A percentile compares a stretch with the other conserved stretches of the same genome.
These are phyloP conservation scores for Neltuma alba DNA, from an alignment of 306 rosid genomes.

Conservation along the genomic window DNA sequence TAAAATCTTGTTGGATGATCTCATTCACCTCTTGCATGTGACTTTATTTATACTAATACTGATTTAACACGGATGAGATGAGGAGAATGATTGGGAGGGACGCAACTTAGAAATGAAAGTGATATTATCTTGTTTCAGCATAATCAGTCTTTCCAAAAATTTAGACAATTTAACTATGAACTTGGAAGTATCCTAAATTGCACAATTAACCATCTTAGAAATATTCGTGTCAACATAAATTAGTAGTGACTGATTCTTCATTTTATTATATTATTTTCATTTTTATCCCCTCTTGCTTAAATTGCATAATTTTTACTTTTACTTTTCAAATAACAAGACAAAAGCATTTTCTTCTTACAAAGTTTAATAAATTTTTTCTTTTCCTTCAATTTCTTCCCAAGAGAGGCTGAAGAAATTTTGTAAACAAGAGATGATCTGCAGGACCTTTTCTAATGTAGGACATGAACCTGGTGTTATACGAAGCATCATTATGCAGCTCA, in stretches of 20 bases:
- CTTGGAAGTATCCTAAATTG: no score
- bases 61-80: not conserved
- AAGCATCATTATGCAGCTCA: no score
- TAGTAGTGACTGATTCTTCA: no score
- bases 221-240: no score
- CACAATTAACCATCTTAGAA: no score
- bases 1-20: not conserved
- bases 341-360: not conserved
- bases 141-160: no score
- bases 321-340: not conserved
- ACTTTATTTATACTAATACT: not conserved
- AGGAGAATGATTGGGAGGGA: not conserved
- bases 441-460: not conserved
- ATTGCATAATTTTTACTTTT: no score
- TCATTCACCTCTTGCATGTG: not conserved
- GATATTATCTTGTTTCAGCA: not conserved
- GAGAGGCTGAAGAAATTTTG: not conserved
- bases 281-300: no score
- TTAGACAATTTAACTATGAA: no score
- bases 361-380: not conserved
- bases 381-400: not conserved
- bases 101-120: not conserved
- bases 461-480: not conserved
- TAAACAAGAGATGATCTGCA: not conserved
- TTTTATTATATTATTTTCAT: no score